phyloP scores from a whole-genome alignment of 1,284 basidiomycete genomes.

The Moniliella sp. region DNA sequence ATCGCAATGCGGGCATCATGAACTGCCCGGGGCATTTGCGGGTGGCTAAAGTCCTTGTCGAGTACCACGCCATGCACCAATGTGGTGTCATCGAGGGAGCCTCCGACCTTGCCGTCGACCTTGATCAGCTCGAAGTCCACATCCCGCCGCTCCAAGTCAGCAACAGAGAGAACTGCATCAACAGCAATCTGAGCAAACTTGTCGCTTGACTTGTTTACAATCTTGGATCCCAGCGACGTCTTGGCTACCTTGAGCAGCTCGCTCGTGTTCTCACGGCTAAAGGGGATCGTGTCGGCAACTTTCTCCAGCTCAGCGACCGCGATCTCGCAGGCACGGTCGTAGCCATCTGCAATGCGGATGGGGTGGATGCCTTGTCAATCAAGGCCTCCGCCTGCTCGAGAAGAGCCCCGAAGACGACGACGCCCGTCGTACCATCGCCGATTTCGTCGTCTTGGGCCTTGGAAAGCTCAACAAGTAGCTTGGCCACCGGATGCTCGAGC shows the following conservation, averaged over 20 bases:
- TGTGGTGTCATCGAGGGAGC: slow-evolving; percentile 74
- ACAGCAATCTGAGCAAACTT: slow-evolving; percentile 94
- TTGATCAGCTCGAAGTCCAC: slow-evolving; percentile 98
- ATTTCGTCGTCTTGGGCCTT: slow-evolving; percentile 98
- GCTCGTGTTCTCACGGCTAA: slow-evolving; percentile 56
- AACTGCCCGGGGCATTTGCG: slow-evolving; percentile 79
- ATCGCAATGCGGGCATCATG: slow-evolving; percentile 80
- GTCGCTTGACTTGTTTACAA: slow-evolving; percentile 83
- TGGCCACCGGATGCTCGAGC: slow-evolving; percentile 94
- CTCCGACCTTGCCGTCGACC: slow-evolving; percentile 94
- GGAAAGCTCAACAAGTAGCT: slow-evolving; percentile 80
- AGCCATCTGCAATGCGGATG: slow-evolving; percentile 92
- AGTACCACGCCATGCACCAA: slow-evolving; percentile 85
- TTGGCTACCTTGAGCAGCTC: slow-evolving; percentile 61
- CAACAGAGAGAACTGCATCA: slow-evolving; percentile 80
- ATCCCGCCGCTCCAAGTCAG: slow-evolving; percentile 76
- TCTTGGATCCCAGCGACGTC: slow-evolving; percentile 89
- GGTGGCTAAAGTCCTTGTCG: slow-evolving; percentile 98
- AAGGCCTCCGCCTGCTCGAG: slow-evolving; percentile 62
- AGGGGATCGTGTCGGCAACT: slow-evolving; percentile 75
- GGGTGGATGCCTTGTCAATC: slow-evolving; percentile 89
- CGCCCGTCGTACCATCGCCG: slow-evolving; percentile 93
- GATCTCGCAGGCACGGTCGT: slow-evolving; percentile 73
- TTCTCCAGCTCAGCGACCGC: slow-evolving; percentile 72
- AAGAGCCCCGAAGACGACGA: slow-evolving; percentile 87